Conservation (phyloP, 495 filamentous ascomycete genomes). For the Hypomontagnella monticulosa region DNA sequence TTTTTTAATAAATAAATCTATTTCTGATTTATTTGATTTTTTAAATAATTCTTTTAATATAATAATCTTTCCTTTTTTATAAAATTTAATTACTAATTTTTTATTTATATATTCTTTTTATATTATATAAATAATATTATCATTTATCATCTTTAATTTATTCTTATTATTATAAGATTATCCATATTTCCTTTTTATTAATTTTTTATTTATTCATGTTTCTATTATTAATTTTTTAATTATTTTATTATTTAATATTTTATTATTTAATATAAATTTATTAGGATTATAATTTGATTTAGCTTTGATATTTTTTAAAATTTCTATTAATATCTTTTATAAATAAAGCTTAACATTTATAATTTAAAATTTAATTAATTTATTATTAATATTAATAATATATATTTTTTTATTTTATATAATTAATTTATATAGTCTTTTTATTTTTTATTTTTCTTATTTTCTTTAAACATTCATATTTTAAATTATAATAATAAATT, state of each 20-base stretch:
- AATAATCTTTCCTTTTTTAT: background rate
- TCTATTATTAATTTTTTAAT: background rate
- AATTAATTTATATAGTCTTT: background rate
- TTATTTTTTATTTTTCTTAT: slow-evolving; percentile 1
- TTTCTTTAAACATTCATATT: slow-evolving; percentile 3
- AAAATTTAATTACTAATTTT: background rate
- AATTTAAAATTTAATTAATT: slow-evolving; percentile 3
- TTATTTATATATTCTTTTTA: background rate
- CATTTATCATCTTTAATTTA: background rate
- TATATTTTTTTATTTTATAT: background rate
- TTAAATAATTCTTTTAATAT: background rate
- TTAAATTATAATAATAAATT: slow-evolving; percentile 9
- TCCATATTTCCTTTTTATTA: background rate
- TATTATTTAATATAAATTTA: no score
- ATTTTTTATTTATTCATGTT: background rate
- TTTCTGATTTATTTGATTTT: background rate
- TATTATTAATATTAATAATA: slow-evolving; percentile 7
- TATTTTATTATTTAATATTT: no score
- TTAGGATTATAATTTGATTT: no score
- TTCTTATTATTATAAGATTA: background rate
- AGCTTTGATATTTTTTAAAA: background rate
- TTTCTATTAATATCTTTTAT: background rate
- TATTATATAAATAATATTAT: background rate
- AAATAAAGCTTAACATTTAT: background rate
- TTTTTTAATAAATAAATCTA: background rate